Conservation (phyloP, 441 rosid species). For the Adansonia grandidieri region DNA sequence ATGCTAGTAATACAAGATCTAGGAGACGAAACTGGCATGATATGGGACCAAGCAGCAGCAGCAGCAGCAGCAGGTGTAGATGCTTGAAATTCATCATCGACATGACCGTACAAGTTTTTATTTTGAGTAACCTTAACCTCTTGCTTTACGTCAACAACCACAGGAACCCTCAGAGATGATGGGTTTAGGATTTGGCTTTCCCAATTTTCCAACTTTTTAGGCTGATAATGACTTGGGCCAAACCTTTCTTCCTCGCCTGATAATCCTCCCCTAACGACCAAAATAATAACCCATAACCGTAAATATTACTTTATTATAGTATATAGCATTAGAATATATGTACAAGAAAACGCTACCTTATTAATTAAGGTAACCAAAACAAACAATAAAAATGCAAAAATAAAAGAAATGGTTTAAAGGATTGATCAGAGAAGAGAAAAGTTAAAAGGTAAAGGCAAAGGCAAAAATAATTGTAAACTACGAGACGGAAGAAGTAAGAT, state of each 20-base stretch:
- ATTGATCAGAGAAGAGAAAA: neutral
- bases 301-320: neutral
- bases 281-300: conserved; percentile 13
- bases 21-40: conserved; percentile 46
- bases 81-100: conserved; percentile 36
- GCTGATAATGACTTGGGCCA: conserved; percentile 43
- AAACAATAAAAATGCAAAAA: neutral
- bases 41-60: conserved; percentile 34
- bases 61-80: conserved; percentile 25
- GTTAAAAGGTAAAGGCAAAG: neutral
- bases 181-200: conserved; percentile 49
- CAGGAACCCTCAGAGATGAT: conserved; percentile 25
- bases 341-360: neutral
- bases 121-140: conserved; percentile 35
- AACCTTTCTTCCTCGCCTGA: conserved; percentile 53
- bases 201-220: conserved; percentile 53
- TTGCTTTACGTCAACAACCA: conserved; percentile 38
- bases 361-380: neutral
- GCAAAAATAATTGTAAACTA: neutral
- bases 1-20: conserved; percentile 44
- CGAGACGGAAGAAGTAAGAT: neutral
- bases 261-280: conserved; percentile 51
- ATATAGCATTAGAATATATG: neutral
- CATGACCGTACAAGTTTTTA: conserved; percentile 34
- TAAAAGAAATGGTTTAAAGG: neutral